Base-by-base conservation (phyloP, 768 basidiomycete species). In the Grammothele lineata region DNA sequence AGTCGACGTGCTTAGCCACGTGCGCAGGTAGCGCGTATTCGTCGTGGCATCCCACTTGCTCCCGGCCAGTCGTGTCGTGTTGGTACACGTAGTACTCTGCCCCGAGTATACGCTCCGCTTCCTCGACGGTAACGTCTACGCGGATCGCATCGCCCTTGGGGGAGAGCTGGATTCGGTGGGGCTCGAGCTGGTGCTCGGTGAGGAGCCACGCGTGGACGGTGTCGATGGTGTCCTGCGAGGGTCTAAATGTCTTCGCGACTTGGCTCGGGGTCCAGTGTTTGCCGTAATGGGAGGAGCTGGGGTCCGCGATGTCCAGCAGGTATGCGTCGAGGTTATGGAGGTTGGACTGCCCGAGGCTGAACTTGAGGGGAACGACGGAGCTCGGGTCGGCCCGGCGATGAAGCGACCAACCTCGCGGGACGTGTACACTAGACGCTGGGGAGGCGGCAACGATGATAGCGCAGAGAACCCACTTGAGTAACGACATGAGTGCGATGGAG, bases 1-100 rank as follows among this genome's bases (percentile, higher is more conserved):
- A 63, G 22, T 85, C 83, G 43, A 87, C 62, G 56, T 86, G 83
- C 5, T 69, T 62, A 48, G 78, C 70, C 40, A 87, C 61, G 45
- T 73, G 52, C 38, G 70, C 68, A 0, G 86, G 85, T 14, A 88
- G 73, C 52, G 77, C 79, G 65, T 85, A 87, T 50, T 67, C 71
- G 2, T 74, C 44, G 74, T 77, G 15, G 82, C 82, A 49, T 78
- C 75, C 69, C 42, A 85, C 65, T 25, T 83, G 63, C 27, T 68
- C 62, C 18, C 77, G 75, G 8, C 75, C 80, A 38, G 69, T 74
- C 18, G 65, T 63, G 6, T 61, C 58, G 57, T 85, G 75, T 47
- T 72, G 67, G 71, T 78, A 87, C 23, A 82, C 60, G 49, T 77
- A 65, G 55, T 85, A 88, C 53, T 73, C 67, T 2, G 76, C 59